A percentile compares a stretch with the other conserved stretches of the same genome.
These are phyloP conservation scores for Populus ilicifolia DNA, from an alignment of 345 rosid genomes.

Conservation along the genomic window DNA sequence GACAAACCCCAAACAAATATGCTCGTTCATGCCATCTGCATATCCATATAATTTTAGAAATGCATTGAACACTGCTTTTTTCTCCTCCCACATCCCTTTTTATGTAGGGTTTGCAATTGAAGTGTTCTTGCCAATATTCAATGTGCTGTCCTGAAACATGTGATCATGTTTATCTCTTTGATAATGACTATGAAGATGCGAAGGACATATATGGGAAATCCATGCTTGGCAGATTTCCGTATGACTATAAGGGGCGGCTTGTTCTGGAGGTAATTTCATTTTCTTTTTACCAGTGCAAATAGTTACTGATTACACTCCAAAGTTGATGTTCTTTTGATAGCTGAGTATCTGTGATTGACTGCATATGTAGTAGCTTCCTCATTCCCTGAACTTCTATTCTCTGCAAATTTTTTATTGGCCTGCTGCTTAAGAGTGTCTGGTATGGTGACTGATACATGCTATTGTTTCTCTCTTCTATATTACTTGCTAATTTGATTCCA, in stretches of 20 bases:
- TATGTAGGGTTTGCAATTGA: constrained; percentile 63
- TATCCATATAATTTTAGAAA: neutral
- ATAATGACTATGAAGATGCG: constrained; percentile 86
- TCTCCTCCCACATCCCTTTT: constrained; percentile 2
- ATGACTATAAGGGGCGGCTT: constrained; percentile 71
- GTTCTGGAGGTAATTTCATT: constrained; percentile 64
- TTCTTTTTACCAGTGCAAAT: neutral
- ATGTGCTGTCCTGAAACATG: constrained; percentile 67
- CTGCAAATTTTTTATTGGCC: neutral
- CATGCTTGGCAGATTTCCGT: constrained; percentile 74
- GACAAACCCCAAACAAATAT: neutral
- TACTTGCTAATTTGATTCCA: neutral
- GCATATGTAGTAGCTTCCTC: neutral
- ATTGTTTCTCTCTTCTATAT: neutral
- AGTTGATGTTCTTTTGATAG: neutral
- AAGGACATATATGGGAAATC: constrained; percentile 76
- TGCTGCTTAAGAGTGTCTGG: neutral
- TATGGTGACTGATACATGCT: neutral
- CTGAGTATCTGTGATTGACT: neutral
- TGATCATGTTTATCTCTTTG: constrained; percentile 92
- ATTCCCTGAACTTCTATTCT: neutral
- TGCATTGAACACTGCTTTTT: neutral
- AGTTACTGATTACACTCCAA: neutral
- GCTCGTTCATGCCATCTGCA: neutral
- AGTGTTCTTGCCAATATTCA: constrained; percentile 62